Conservation (phyloP, 129 eudicot genomes). For the Chrysanthemum makinoi region DNA sequence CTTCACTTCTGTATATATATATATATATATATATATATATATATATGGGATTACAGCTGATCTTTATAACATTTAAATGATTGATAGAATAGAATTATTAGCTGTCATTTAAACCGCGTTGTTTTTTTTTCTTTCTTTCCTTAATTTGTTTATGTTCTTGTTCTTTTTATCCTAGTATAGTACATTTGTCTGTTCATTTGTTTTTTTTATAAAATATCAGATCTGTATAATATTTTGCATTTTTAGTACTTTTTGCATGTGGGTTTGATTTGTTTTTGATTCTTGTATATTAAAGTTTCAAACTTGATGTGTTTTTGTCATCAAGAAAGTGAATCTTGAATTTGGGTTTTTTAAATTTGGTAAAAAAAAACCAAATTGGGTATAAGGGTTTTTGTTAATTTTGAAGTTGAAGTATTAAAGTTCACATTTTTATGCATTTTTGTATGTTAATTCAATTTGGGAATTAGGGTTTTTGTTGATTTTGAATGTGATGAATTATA, state of each 20-base stretch:
- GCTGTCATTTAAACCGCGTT: conserved; percentile 25
- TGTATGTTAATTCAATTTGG: background rate
- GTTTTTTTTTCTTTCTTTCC: conserved; percentile 15
- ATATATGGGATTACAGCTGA: conserved; percentile 21
- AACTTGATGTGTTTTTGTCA: conserved; percentile 5
- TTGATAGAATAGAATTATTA: conserved; percentile 32
- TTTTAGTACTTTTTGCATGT: background rate
- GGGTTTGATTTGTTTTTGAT: conserved; percentile 6
- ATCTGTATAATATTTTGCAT: conserved; percentile 32
- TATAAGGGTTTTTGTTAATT: too few relatives aligned
- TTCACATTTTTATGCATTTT: background rate
- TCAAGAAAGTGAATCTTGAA: background rate
- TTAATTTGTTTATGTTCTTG: conserved; percentile 4
- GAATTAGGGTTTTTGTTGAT: conserved; percentile 7
- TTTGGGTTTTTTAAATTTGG: background rate
- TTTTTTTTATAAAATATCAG: conserved; percentile 23
- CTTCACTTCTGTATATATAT: conserved; percentile 1
- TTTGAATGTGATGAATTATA: too few relatives aligned
- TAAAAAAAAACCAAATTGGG: background rate
- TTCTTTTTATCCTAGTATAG: background rate
- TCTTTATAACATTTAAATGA: conserved; percentile 25
- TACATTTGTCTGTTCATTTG: conserved; percentile 16
- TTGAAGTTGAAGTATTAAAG: too few relatives aligned
- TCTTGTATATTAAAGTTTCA: background rate
- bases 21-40: background rate